Conservation (phyloP, 1,284 basidiomycete genomes). For the Rhodotorula glutinis region DNA sequence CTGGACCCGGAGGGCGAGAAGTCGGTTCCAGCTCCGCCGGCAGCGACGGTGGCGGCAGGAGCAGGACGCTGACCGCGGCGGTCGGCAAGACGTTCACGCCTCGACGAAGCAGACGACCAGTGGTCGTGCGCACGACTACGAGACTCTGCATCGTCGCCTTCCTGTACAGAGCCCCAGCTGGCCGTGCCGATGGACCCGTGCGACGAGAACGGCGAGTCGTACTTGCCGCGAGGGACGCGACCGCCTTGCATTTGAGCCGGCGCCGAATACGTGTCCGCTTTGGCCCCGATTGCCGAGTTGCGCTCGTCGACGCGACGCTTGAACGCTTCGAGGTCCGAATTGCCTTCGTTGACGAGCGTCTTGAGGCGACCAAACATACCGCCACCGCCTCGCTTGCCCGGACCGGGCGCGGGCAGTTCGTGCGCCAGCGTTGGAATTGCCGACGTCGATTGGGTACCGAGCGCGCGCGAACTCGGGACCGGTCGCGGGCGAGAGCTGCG, state of each 20-base stretch:
- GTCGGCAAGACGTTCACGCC: constrained; percentile 35
- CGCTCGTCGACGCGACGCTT: constrained; percentile 40
- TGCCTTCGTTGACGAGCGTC: constrained; percentile 42
- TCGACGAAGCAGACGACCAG: constrained; percentile 37
- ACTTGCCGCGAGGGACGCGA: constrained; percentile 9
- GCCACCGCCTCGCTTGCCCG: constrained; percentile 1
- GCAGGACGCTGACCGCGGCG: constrained; percentile 4
- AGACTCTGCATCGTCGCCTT: constrained; percentile 15
- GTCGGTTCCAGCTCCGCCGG: constrained; percentile 4
- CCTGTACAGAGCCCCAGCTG: constrained; percentile 25
- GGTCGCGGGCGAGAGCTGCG: constrained; percentile 14
- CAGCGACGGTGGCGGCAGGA: not conserved
- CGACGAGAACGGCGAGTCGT: constrained; percentile 32
- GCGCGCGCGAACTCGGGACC: constrained; percentile 13
- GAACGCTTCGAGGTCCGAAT: constrained; percentile 43
- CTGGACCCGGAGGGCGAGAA: constrained; percentile 28
- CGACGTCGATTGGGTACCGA: constrained; percentile 34
- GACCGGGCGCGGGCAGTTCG: not conserved
- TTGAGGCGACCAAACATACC: constrained; percentile 42
- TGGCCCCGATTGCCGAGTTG: constrained; percentile 36
- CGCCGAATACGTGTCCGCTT: constrained; percentile 28
- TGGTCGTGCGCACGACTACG: constrained; percentile 20
- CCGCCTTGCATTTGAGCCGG: constrained; percentile 42
- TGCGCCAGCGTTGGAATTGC: constrained; percentile 16
- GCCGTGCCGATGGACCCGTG: constrained; percentile 28